Conservation (phyloP, 73 alveolate genomes). For the Paramecium sonneborni region DNA sequence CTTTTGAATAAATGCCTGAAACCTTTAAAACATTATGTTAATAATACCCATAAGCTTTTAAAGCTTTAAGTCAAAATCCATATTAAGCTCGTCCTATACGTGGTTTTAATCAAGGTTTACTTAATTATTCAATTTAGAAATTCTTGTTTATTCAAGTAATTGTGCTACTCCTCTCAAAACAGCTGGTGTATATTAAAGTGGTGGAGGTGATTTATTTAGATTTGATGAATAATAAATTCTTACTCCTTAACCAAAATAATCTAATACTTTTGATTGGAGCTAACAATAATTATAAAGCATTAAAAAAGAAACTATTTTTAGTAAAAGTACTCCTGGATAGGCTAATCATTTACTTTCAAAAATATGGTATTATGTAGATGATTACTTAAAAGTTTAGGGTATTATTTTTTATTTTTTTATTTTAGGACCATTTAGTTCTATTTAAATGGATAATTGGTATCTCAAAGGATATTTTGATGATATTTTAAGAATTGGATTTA, state of each 20-base stretch:
- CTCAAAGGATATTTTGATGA: conserved; percentile 43
- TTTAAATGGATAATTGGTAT: conserved; percentile 56
- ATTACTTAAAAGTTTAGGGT: conserved; percentile 20
- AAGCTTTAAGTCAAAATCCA: neutral
- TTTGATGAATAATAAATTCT: conserved; percentile 30
- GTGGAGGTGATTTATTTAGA: conserved; percentile 8
- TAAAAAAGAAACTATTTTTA: neutral
- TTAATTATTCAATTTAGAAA: neutral
- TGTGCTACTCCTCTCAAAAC: conserved; percentile 30
- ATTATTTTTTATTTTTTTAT: neutral
- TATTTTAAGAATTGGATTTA: neutral
- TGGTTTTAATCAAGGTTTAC: conserved; percentile 22
- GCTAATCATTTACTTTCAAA: neutral
- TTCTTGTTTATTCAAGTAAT: conserved; percentile 43
- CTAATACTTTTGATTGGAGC: neutral
- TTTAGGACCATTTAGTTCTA: conserved; percentile 13
- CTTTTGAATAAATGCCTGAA: conserved; percentile 6
- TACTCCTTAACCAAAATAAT: conserved; percentile 20
- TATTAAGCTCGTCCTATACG: neutral
- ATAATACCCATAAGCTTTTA: neutral
- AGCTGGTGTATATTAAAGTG: conserved; percentile 22
- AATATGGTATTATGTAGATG: conserved; percentile 55
- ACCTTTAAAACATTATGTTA: neutral
- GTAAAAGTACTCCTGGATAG: neutral
- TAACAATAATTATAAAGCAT: neutral